Conservation (phyloP, 495 filamentous ascomycete genomes). For the Xylaria nigripes region DNA sequence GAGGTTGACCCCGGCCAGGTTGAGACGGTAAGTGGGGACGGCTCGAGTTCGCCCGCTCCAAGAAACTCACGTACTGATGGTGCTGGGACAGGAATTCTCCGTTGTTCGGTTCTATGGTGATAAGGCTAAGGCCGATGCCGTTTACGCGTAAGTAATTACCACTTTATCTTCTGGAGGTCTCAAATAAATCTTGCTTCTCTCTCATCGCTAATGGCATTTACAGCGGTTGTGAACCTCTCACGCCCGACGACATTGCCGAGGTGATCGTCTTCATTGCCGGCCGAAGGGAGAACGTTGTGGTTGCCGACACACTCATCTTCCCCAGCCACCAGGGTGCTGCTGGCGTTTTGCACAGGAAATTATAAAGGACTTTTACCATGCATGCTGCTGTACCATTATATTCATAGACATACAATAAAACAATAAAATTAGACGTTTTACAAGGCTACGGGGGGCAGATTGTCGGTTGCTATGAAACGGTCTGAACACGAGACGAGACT, state of each 20-base stretch:
- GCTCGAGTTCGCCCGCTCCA: not conserved
- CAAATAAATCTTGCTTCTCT: no score
- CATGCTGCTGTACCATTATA: not conserved
- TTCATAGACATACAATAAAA: slow-evolving; percentile 4
- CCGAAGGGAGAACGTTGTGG: slow-evolving; percentile 85
- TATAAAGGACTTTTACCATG: slow-evolving; percentile 1
- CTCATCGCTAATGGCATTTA: slow-evolving; percentile 14
- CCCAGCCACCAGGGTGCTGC: slow-evolving; percentile 61
- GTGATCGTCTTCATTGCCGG: slow-evolving; percentile 85
- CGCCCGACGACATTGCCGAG: slow-evolving; percentile 91
- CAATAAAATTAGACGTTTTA: not conserved
- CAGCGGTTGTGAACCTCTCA: slow-evolving; percentile 82
- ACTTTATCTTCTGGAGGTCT: not conserved
- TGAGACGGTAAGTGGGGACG: slow-evolving; percentile 64
- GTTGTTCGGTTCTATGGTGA: slow-evolving; percentile 90
- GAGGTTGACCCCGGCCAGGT: slow-evolving; percentile 95
- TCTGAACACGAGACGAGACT: not conserved
- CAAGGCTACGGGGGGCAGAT: not conserved
- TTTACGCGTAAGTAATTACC: slow-evolving; percentile 68
- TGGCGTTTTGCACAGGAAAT: slow-evolving; percentile 28
- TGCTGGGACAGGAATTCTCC: slow-evolving; percentile 67
- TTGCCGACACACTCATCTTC: slow-evolving; percentile 86
- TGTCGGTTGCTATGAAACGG: not conserved
- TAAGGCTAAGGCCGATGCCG: slow-evolving; percentile 87
- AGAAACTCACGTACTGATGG: not conserved